phyloP scores from a whole-genome alignment of 768 basidiomycete genomes.

The Tylopilus cervinicoccineus region DNA sequence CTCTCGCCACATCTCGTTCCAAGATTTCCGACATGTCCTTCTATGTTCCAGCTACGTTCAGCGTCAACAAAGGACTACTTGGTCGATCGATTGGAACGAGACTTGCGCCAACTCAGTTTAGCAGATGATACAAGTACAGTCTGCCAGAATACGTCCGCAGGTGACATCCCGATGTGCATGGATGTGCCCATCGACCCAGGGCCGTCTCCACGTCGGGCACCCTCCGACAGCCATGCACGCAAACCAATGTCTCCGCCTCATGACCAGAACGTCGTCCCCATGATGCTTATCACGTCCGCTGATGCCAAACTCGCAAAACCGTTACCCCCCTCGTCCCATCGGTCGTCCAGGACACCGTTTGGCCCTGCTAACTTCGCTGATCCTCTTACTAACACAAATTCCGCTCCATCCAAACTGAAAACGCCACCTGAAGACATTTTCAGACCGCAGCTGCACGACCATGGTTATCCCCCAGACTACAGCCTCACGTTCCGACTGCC shows the following conservation, averaged over 20 bases:
- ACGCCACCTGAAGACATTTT: constrained; percentile 16
- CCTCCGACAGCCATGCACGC: not conserved
- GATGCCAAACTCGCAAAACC: constrained; percentile 23
- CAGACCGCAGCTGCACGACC: not conserved
- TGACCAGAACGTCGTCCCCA: constrained; percentile 13
- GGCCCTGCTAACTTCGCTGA: constrained; percentile 9
- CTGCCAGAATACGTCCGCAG: not conserved
- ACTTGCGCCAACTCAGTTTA: constrained; percentile 18
- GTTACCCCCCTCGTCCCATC: constrained; percentile 12
- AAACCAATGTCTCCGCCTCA: not conserved
- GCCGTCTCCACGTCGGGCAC: not conserved
- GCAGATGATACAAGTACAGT: constrained; percentile 8
- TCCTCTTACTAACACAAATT: not conserved
- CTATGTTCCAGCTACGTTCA: constrained; percentile 21
- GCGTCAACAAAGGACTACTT: constrained; percentile 12
- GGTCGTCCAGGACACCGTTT: constrained; percentile 12
- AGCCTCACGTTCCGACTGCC: constrained; percentile 15
- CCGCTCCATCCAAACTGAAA: not conserved
- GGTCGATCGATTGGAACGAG: constrained; percentile 19
- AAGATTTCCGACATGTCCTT: constrained; percentile 15
- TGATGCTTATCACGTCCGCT: constrained; percentile 25
- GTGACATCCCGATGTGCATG: constrained; percentile 3
- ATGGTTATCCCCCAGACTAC: not conserved
- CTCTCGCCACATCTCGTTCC: not conserved
- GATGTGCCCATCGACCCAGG: not conserved